Base-by-base conservation (phyloP, 257 asterid species). In the Thymus quinquecostatus region DNA sequence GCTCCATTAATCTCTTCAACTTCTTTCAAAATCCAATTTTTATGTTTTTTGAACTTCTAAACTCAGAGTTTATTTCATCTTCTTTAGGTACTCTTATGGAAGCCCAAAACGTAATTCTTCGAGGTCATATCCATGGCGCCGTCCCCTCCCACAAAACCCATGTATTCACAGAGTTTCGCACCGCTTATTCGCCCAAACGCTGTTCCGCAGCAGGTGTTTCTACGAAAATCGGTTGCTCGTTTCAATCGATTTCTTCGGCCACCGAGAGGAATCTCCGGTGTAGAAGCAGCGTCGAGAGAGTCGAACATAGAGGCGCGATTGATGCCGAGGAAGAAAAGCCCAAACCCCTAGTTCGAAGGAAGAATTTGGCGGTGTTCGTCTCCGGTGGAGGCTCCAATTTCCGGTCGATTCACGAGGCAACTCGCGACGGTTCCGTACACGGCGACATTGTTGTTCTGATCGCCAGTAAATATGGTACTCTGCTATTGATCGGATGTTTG, bases 321-420 rank as follows among this genome's bases (percentile, higher is more conserved):
- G 66, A 53, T 59, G 29, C 38, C n/a, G 72, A 64, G 60, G 75
- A 69, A 63, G 80, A 72, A 56, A 79, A 54, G 4, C 50, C 63
- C 6, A 73, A 66, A 58, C 50, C 71, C 28, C 71, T 77, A 74
- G 36, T 83, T 64, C 75, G 44, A 64, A 82, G 82, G 87, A 94
- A 91, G 74, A 94, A 78, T 11, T 68, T 94, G 60, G 97, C 95
- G 4, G 93, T 94, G 70, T 94, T 94, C 64, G 97, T 94, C 11
- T 94, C 99, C 0, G 99, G 97, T 30, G 95, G 97, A 49, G 99
- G 97, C 77, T 94, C 99, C 66, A 94, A 94, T 84, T 94, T 94
- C 84, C 79, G 83, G 88, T 82, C 97, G 9, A 84, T 94, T 61
- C 80, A 88, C 63, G 87, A 88, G 73, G 96, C 92, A 2, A 78